Evolutionary conservation across 192 early-diverging fungal species (phyloP), one percentile per base, ranked within the genome.

Genomic region (Tieghemiomyces parasiticus): DNA sequence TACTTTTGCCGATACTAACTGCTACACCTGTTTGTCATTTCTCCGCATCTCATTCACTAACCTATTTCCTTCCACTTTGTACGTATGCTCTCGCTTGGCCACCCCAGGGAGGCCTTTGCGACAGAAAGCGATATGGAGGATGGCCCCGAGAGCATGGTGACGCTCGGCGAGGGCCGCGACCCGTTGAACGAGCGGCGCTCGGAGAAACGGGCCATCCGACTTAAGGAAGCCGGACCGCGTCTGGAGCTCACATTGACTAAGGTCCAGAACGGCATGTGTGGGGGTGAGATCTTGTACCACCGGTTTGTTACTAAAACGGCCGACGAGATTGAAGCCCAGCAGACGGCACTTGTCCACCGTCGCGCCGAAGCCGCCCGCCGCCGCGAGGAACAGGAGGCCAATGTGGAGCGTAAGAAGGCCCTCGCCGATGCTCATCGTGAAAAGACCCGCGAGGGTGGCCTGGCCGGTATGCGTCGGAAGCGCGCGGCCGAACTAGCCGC

Each of bases 81-180:
- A n/a, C n/a, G n/a, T n/a, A n/a, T n/a, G n/a, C n/a, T n/a, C n/a
- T n/a, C n/a, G n/a, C n/a, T n/a, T n/a, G n/a, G n/a, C n/a, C n/a
- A n/a, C n/a, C n/a, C 92, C 50, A 78, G 82, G 47, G 87, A 87
- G 62, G 89, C 87, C 0, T 78, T 83, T 70, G 81, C 88, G 1
- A 87, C 87, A 0, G 93, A 96, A 60, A 87, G 83, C 59, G 95
- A 98, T 65, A 83, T 91, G 3, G 93, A 96, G 67, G 92, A 95
- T 62, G 91, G 82, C 3, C 82, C 86, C 0, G 90, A 94, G 47
- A 78, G 79, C n/a, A 85, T 84, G 24, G 86, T 98, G 20, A 85
- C 83, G 13, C 70, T 97, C 44, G 63, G 86, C 9, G 87, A 93
- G 66, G 83, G 89, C 65, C 91, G 86, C 61, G 67, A 87, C 14